A percentile compares a stretch with the other conserved stretches of the same genome.
These are phyloP conservation scores for Citrus reticulata DNA, from an alignment of 345 rosid genomes.

Conservation along the genomic window DNA sequence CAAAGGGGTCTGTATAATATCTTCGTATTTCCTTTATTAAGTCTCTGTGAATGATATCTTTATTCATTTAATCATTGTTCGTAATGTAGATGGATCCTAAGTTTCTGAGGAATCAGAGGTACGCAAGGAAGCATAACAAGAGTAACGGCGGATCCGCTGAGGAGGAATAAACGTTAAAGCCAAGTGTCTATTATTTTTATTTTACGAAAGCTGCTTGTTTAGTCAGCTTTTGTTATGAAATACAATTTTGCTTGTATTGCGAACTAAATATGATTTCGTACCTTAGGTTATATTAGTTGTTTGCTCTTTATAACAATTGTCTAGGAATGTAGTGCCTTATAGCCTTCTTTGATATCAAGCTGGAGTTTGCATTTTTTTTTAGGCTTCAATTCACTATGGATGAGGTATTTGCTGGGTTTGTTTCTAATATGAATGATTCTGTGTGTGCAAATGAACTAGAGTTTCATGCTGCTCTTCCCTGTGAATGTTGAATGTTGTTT, in stretches of 20 bases:
- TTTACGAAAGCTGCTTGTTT: not conserved
- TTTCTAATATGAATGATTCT: not conserved
- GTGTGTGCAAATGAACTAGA: not conserved
- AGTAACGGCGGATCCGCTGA: slow-evolving; percentile 16
- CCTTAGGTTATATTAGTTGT: not conserved
- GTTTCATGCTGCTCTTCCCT: not conserved
- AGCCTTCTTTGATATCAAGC: not conserved
- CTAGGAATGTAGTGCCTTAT: not conserved
- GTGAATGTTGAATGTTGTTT: not conserved
- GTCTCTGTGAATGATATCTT: not conserved
- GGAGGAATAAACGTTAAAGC: slow-evolving; percentile 12
- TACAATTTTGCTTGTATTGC: not conserved
- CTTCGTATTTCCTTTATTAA: not conserved
- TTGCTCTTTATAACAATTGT: not conserved
- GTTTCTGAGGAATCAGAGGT: slow-evolving; percentile 58
- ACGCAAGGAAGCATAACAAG: slow-evolving; percentile 51
- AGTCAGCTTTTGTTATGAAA: not conserved
- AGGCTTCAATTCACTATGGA: not conserved
- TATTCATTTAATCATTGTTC: not conserved
- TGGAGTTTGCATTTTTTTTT: not conserved
- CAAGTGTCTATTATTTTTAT: not conserved
- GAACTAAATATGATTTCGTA: not conserved
- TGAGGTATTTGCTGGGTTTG: not conserved
- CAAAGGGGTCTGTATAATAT: slow-evolving; percentile 16
- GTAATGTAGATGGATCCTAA: slow-evolving; percentile 47